Evolutionary conservation across 768 basidiomycete genomes (phyloP).

Genomic region (Candolleomyces aberdarensis): DNA sequence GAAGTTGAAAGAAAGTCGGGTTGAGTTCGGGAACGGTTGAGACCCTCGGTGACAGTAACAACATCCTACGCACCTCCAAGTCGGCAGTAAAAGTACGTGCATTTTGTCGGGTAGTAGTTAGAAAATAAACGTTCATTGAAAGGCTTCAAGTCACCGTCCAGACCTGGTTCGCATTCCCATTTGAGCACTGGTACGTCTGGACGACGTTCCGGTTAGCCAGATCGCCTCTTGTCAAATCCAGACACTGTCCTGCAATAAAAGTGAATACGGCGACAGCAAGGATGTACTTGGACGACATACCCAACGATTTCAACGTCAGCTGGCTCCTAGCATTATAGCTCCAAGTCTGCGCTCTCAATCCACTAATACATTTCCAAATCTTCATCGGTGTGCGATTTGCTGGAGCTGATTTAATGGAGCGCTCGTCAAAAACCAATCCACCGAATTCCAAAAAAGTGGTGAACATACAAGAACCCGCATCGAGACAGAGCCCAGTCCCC

Average conservation of each 20-base stretch:
- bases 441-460: not conserved
- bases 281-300: not conserved
- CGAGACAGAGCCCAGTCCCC: slow-evolving; percentile 28
- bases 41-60: no score
- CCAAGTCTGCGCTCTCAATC: slow-evolving; percentile 33
- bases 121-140: not conserved
- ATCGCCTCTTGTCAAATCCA: slow-evolving; percentile 18
- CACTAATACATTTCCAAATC: slow-evolving; percentile 33
- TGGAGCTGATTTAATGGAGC: slow-evolving; percentile 15
- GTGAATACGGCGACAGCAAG: not conserved
- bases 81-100: no score
- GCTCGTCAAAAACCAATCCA: not conserved
- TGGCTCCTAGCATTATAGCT: slow-evolving; percentile 25
- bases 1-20: no score
- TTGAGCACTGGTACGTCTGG: slow-evolving; percentile 19
- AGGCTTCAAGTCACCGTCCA: slow-evolving; percentile 10
- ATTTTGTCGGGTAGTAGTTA: no score
- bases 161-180: slow-evolving; percentile 16
- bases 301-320: slow-evolving; percentile 24
- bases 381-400: slow-evolving; percentile 28
- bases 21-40: no score
- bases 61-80: no score
- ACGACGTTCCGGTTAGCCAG: slow-evolving; percentile 14
- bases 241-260: not conserved
- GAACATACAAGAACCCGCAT: slow-evolving; percentile 30